Evolutionary conservation across 306 rosid genomes (phyloP).

Genomic region (Dicorynia guianensis): DNA sequence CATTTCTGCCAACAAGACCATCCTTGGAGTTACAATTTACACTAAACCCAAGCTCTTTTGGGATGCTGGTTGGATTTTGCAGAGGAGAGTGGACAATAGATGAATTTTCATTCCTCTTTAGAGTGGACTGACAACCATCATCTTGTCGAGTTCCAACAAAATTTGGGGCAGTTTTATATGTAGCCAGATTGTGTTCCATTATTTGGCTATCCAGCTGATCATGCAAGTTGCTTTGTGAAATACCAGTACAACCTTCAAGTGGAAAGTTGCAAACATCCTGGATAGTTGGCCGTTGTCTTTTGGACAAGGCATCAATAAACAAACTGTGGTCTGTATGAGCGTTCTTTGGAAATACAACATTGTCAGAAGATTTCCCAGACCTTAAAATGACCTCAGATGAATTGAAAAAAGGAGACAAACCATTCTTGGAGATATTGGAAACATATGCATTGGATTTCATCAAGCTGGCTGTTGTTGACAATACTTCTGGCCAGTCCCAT

Average conservation of each 20-base stretch:
- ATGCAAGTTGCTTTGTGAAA: conserved; percentile 47
- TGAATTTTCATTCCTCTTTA: conserved; percentile 46
- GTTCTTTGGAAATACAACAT: conserved; percentile 44
- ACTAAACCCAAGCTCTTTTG: conserved; percentile 49
- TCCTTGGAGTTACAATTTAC: conserved; percentile 39
- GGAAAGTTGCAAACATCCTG: conserved; percentile 46
- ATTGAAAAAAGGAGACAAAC: conserved; percentile 46
- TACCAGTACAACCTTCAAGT: conserved; percentile 47
- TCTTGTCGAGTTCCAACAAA: conserved; percentile 45
- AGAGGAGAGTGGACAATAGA: conserved; percentile 42
- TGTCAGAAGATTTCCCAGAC: conserved; percentile 54
- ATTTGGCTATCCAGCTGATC: conserved; percentile 35
- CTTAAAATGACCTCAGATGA: conserved; percentile 52
- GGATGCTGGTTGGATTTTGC: conserved; percentile 47
- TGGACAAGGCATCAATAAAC: conserved; percentile 49
- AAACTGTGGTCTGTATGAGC: conserved; percentile 44
- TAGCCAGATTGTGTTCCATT: conserved; percentile 42
- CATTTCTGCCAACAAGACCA: conserved; percentile 51
- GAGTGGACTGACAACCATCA: conserved; percentile 45
- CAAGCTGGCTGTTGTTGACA: conserved; percentile 59
- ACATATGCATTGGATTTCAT: conserved; percentile 52
- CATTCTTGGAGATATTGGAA: conserved; percentile 48
- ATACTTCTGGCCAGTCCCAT: conserved; percentile 85
- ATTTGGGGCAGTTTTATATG: conserved; percentile 37
- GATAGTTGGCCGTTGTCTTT: conserved; percentile 44